These are phyloP conservation scores for Amanita inopinata DNA, from an alignment of 768 basidiomycete species.

Conservation along the genomic window DNA sequence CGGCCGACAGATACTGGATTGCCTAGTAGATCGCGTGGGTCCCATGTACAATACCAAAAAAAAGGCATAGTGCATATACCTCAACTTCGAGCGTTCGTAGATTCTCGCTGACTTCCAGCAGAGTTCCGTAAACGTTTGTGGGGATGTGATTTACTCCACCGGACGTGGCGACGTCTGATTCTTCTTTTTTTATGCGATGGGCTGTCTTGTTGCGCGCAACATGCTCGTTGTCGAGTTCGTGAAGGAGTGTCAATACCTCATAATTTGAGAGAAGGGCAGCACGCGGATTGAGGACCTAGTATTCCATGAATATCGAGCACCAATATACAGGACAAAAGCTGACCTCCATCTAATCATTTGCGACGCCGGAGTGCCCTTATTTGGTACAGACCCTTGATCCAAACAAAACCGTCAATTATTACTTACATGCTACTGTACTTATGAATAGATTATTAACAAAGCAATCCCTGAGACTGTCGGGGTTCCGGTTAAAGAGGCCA, in stretches of 20 bases:
- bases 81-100: slow-evolving; percentile 81
- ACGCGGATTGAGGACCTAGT: slow-evolving; percentile 58
- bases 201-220: slow-evolving; percentile 60
- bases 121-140: slow-evolving; percentile 14
- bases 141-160: slow-evolving; percentile 8
- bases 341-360: slow-evolving; percentile 7
- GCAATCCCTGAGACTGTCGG: too few species aligned
- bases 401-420: not conserved
- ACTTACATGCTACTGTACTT: too few species aligned
- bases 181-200: slow-evolving; percentile 68
- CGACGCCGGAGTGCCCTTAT: not conserved
- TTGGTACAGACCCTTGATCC: not conserved
- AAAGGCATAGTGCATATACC: slow-evolving; percentile 26
- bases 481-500: too few species aligned
- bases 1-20: slow-evolving; percentile 73
- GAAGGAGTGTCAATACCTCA: slow-evolving; percentile 75
- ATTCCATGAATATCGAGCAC: not conserved
- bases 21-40: slow-evolving; percentile 39
- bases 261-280: slow-evolving; percentile 81
- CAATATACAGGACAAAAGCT: too few species aligned
- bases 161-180: slow-evolving; percentile 25
- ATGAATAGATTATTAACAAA: too few species aligned
- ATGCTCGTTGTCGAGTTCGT: slow-evolving; percentile 68
- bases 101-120: slow-evolving; percentile 62
- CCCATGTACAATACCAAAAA: not conserved